Percentiles rank a stretch among this genome's conserved stretches.
Evolutionary conservation across 2,329 filamentous ascomycete genomes (phyloP).

Genomic region (Fusarium pilosicola): DNA sequence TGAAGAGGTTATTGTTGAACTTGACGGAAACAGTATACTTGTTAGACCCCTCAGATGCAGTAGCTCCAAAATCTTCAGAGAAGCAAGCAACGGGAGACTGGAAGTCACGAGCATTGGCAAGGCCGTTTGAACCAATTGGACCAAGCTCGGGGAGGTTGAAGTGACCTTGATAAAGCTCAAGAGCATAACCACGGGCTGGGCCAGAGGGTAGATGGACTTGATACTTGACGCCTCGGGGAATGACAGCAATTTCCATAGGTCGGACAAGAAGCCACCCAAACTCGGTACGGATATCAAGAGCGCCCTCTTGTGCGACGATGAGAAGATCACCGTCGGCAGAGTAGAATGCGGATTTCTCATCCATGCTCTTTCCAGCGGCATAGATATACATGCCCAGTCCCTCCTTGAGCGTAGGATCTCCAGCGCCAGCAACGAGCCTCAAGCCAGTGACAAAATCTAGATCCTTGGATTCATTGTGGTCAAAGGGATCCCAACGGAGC

Average conservation of each 20-base stretch:
- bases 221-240: constrained; percentile 79
- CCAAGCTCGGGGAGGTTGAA: constrained; percentile 78
- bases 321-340: constrained; percentile 84
- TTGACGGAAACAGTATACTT: constrained; percentile 67
- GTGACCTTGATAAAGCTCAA: constrained; percentile 79
- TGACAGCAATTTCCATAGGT: constrained; percentile 80
- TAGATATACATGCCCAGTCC: constrained; percentile 86
- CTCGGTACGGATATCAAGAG: constrained; percentile 80
- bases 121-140: constrained; percentile 76
- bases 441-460: constrained; percentile 67
- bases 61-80: constrained; percentile 65
- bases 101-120: constrained; percentile 82
- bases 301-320: constrained; percentile 79
- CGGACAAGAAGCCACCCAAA: constrained; percentile 79
- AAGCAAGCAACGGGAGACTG: constrained; percentile 76
- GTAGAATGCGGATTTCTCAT: constrained; percentile 79
- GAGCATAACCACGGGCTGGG: constrained; percentile 76
- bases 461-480: constrained; percentile 67
- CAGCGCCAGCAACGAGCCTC: constrained; percentile 80
- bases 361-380: constrained; percentile 82
- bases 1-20: constrained; percentile 74
- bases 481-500: constrained; percentile 84
- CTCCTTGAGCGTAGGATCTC: constrained; percentile 80
- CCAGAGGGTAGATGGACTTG: constrained; percentile 72
- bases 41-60: constrained; percentile 50